Evolutionary conservation across 345 rosid genomes (phyloP), one percentile per base, ranked within the genome.

Genomic region (Ailanthus altissimus): DNA sequence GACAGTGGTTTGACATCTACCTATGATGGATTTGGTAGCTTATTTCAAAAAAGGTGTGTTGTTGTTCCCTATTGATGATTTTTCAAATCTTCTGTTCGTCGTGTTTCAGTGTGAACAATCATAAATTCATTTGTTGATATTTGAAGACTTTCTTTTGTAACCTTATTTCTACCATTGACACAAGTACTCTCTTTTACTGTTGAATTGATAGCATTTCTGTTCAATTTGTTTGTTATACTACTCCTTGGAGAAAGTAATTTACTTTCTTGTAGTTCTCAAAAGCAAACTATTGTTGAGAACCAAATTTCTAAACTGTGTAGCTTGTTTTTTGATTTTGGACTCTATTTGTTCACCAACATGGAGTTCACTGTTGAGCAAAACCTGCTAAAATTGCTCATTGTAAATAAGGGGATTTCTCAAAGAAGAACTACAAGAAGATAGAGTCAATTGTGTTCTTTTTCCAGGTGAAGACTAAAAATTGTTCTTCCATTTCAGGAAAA

Each of bases 41-140:
- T 86, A 61, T 88, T 89, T 77, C 89, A 83, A 67, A 64, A 70
- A 67, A 93, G 97, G 97, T 94, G 46, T 58, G 83, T 38, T 58
- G 66, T 60, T 69, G 21, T 80, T 70, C 58, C n/a, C 21, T 74
- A 53, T 65, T 65, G 8, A 38, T 58, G 23, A 25, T 54, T 38
- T 67, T 58, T 54, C 25, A 67, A 23, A 14, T 21, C 5, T 49
- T 59, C 14, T 58, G 36, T 66, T 23, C 32, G 23, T 71, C 43
- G 4, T 51, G 50, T 59, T 56, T 49, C 43, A 60, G n/a, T 18
- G 15, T 66, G n/a, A n/a, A n/a, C n/a, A n/a, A n/a, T 70, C 60
- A 11, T 70, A 68, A 49, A 3, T 68, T 26, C 10, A 23, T 46
- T 13, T 68, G 21, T 47, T 47, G 6, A 18, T n/a, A 38, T 25